These are phyloP conservation scores for Penicillium brasilianum DNA, from an alignment of 2,329 filamentous ascomycete species.

Conservation along the genomic window DNA sequence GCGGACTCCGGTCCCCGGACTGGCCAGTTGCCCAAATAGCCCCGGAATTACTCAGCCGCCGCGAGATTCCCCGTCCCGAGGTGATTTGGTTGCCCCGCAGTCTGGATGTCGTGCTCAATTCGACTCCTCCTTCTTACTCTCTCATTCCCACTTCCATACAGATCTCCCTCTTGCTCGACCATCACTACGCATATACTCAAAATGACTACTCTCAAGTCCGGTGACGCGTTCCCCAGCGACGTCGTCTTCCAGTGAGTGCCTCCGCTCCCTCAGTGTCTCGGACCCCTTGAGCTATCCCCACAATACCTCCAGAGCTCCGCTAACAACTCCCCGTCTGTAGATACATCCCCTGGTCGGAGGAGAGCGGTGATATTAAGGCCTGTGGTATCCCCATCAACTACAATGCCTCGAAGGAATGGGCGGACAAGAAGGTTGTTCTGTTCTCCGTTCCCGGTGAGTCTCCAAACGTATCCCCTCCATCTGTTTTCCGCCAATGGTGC, in stretches of 20 bases:
- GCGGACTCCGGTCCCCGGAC: constrained; percentile 6
- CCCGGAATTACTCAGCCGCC: not conserved
- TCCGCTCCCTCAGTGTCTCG: not conserved
- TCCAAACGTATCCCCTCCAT: not conserved
- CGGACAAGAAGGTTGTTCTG: constrained; percentile 73
- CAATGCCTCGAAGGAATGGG: constrained; percentile 78
- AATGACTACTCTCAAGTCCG: constrained; percentile 73
- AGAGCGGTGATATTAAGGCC: constrained; percentile 69
- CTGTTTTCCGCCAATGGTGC: no score
- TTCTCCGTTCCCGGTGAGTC: constrained; percentile 68
- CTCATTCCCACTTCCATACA: not conserved
- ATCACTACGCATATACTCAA: not conserved
- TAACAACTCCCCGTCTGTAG: constrained; percentile 41
- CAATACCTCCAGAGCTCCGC: not conserved
- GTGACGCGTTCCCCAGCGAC: constrained; percentile 79
- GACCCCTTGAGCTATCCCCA: not conserved
- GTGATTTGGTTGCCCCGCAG: constrained; percentile 7
- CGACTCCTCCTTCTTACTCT: not conserved
- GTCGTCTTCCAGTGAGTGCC: constrained; percentile 71
- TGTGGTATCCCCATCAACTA: constrained; percentile 81
- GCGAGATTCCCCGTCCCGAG: not conserved
- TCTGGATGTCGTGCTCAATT: not conserved
- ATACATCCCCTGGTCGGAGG: constrained; percentile 77
- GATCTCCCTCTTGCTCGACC: not conserved
- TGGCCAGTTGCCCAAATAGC: not conserved